phyloP scores from a whole-genome alignment of 2,329 filamentous ascomycete species.

The Plenodomus biglobosus region DNA sequence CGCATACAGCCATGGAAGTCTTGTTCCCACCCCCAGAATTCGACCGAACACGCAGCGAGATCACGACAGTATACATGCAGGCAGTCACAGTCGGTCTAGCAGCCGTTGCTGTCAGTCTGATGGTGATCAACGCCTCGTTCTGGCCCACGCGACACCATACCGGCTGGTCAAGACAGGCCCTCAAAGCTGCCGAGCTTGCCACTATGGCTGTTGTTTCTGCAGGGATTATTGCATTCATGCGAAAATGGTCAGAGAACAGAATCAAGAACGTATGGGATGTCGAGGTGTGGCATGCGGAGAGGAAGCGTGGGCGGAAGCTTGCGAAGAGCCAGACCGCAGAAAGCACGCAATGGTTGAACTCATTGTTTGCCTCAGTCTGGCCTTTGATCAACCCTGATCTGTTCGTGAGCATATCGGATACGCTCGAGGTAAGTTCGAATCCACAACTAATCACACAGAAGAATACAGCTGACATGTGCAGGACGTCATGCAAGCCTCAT shows the following conservation, averaged over 20 bases:
- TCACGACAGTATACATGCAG: constrained; percentile 50
- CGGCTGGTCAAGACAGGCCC: constrained; percentile 36
- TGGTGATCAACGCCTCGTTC: constrained; percentile 39
- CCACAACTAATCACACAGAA: background rate
- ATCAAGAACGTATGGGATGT: constrained; percentile 66
- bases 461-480: constrained; percentile 18
- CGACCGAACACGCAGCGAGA: constrained; percentile 48
- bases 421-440: constrained; percentile 55
- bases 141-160: constrained; percentile 34
- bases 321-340: constrained; percentile 58
- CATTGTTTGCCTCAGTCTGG: constrained; percentile 68
- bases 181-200: constrained; percentile 30
- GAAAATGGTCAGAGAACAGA: constrained; percentile 63
- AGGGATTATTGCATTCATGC: constrained; percentile 50
- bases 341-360: constrained; percentile 72
- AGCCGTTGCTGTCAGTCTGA: constrained; percentile 38
- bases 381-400: constrained; percentile 75
- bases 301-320: constrained; percentile 55
- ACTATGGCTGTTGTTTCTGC: constrained; percentile 32
- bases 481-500: constrained; percentile 77
- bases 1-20: constrained; percentile 51
- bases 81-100: constrained; percentile 48
- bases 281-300: constrained; percentile 67
- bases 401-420: constrained; percentile 68
- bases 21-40: constrained; percentile 59